These are phyloP conservation scores for Globisporangium canariense DNA, from an alignment of 352 stramenopile species.

Conservation along the genomic window DNA sequence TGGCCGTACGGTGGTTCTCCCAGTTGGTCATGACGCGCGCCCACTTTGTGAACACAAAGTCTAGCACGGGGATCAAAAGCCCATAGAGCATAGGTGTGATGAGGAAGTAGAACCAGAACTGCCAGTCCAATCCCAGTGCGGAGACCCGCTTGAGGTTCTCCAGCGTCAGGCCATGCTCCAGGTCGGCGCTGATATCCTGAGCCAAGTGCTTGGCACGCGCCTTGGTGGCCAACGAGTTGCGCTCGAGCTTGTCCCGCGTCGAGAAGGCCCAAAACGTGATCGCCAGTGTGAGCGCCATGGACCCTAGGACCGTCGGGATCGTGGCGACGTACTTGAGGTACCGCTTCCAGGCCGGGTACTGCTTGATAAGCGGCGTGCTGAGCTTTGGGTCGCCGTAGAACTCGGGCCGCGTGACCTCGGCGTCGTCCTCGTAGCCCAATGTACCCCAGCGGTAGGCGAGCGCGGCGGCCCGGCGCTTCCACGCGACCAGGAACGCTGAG, in stretches of 20 bases:
- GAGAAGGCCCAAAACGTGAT: conserved; percentile 71
- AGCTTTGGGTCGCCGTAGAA: conserved; percentile 59
- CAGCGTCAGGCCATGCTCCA: conserved; percentile 51
- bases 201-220: conserved; percentile 37
- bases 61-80: conserved; percentile 76
- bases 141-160: conserved; percentile 48
- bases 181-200: conserved; percentile 39
- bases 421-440: conserved; percentile 87
- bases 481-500: conserved; percentile 86
- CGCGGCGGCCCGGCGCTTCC: conserved; percentile 67
- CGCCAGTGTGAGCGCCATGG: conserved; percentile 54
- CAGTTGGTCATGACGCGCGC: conserved; percentile 91
- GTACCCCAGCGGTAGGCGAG: conserved; percentile 90
- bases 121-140: conserved; percentile 61
- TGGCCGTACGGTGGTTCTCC: conserved; percentile 91
- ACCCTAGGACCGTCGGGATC: conserved; percentile 50
- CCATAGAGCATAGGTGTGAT: conserved; percentile 86
- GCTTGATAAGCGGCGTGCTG: conserved; percentile 30
- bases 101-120: conserved; percentile 86
- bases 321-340: conserved; percentile 74
- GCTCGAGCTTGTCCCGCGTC: conserved; percentile 72
- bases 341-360: conserved; percentile 75
- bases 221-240: conserved; percentile 42
- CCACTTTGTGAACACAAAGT: conserved; percentile 80
- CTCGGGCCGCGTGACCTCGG: conserved; percentile 76